Percentiles rank a stretch among this genome's conserved stretches.
phyloP scores from a whole-genome alignment of 306 rosid genomes.

The Trifolium subterraneum region DNA sequence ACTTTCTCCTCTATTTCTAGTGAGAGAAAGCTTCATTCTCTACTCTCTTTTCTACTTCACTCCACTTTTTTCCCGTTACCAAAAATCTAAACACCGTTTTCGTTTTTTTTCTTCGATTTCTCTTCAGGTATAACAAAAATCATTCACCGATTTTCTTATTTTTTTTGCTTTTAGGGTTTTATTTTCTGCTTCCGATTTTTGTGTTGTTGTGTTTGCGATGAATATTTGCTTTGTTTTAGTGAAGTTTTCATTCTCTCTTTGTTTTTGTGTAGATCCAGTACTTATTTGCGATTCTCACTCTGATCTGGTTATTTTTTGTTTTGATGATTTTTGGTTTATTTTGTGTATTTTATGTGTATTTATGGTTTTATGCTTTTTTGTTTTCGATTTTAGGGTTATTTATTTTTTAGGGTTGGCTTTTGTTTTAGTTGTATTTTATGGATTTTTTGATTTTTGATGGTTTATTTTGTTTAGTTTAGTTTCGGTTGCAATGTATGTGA shows the following conservation, averaged over 20 bases:
- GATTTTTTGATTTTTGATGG: not conserved
- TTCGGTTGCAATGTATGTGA: conserved; percentile 35
- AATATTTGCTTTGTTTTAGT: not conserved
- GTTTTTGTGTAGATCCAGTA: conserved; percentile 34
- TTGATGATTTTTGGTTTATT: not conserved
- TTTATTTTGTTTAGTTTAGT: not conserved
- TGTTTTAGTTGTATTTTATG: not conserved
- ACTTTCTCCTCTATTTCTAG: not conserved
- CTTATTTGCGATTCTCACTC: not conserved
- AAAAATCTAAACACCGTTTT: not conserved
- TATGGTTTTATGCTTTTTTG: not conserved
- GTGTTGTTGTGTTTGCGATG: not conserved
- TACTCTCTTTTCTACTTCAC: not conserved
- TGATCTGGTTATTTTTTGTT: conserved; percentile 31
- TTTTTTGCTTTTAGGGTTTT: conserved; percentile 31
- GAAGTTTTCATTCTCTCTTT: not conserved
- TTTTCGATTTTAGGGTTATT: not conserved
- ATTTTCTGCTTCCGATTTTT: not conserved
- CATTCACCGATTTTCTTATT: not conserved
- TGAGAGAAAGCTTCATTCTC: not conserved
- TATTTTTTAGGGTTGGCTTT: not conserved
- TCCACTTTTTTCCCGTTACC: not conserved
- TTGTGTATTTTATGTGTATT: not conserved
- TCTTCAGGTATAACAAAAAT: not conserved
- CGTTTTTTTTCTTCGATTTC: not conserved